Conservation (phyloP, 805 yeast species). For the Metschnikowia picachoensis region DNA sequence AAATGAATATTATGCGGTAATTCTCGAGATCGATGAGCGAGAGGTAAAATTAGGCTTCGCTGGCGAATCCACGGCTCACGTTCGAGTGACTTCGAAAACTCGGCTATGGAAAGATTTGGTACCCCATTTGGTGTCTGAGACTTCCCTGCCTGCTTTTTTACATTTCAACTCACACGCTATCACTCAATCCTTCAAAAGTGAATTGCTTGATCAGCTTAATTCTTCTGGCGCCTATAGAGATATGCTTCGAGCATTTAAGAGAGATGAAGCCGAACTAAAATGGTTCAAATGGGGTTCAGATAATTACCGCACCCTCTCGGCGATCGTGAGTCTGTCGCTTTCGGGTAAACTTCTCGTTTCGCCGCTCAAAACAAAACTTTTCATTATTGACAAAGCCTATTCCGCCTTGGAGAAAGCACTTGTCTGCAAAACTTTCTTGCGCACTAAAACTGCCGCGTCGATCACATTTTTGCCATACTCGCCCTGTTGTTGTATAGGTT, state of each 20-base stretch:
- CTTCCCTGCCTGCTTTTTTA: slow-evolving; percentile 10
- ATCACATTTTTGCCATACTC: slow-evolving; percentile 13
- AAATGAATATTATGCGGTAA: slow-evolving; percentile 19
- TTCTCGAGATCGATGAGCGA: slow-evolving; percentile 14
- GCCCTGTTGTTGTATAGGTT: slow-evolving; percentile 12
- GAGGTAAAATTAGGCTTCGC: slow-evolving; percentile 15
- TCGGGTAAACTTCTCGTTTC: slow-evolving; percentile 12
- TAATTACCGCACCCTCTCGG: slow-evolving; percentile 8
- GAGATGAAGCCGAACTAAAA: slow-evolving; percentile 1
- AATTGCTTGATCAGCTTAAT: background rate
- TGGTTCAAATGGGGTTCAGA: slow-evolving; percentile 15
- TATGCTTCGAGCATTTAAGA: slow-evolving; percentile 1
- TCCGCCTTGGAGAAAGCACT: slow-evolving; percentile 8
- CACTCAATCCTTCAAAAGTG: background rate
- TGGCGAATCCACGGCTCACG: slow-evolving; percentile 14
- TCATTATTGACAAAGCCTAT: slow-evolving; percentile 12
- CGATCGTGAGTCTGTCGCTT: slow-evolving; percentile 8
- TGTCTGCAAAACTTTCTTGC: slow-evolving; percentile 12
- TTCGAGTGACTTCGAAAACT: slow-evolving; percentile 1
- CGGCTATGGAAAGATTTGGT: slow-evolving; percentile 12
- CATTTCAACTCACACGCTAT: slow-evolving; percentile 12
- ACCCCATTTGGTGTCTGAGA: background rate
- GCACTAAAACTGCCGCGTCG: slow-evolving; percentile 6
- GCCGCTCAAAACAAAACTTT: slow-evolving; percentile 12
- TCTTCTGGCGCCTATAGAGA: background rate